Conservation (phyloP, 2,329 filamentous ascomycete genomes). For the Pseudogymnoascus sp. region DNA sequence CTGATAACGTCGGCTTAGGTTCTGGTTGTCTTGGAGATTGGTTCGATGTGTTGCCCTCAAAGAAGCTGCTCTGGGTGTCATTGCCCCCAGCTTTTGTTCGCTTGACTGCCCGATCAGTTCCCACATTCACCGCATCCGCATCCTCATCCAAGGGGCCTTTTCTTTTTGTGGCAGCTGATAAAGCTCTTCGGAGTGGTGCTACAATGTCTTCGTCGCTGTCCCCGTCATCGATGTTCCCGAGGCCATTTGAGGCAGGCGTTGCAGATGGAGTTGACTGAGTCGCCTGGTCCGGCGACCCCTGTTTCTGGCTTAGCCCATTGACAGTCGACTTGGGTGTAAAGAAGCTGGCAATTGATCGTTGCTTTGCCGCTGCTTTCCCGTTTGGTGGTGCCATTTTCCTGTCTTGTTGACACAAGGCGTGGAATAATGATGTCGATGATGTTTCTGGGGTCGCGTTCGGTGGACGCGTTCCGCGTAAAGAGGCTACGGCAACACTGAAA, state of each 20-base stretch:
- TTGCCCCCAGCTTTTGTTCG: slow-evolving; percentile 37
- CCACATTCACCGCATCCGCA: slow-evolving; percentile 35
- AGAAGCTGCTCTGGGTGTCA: slow-evolving; percentile 31
- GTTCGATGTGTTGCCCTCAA: slow-evolving; percentile 33
- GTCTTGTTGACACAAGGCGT: background rate
- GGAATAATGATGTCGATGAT: slow-evolving; percentile 2
- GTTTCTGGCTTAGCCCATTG: slow-evolving; percentile 32
- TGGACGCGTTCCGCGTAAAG: slow-evolving; percentile 15
- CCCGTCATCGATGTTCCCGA: slow-evolving; percentile 21
- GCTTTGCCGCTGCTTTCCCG: slow-evolving; percentile 38
- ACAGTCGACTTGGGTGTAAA: slow-evolving; percentile 56
- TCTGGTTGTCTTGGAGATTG: slow-evolving; percentile 19
- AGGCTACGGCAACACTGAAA: background rate
- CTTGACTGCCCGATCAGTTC: slow-evolving; percentile 34
- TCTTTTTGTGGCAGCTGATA: slow-evolving; percentile 25
- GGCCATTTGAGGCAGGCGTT: slow-evolving; percentile 9
- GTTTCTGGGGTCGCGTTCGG: slow-evolving; percentile 1
- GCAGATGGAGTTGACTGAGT: slow-evolving; percentile 27
- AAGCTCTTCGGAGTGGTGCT: slow-evolving; percentile 13
- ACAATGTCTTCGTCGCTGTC: slow-evolving; percentile 22
- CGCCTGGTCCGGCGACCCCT: slow-evolving; percentile 23
- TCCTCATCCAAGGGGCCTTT: slow-evolving; percentile 48
- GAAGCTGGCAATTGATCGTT: slow-evolving; percentile 80
- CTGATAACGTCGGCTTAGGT: slow-evolving; percentile 23
- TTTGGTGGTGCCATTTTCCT: slow-evolving; percentile 21